Base-by-base conservation (phyloP, 2,329 filamentous ascomycete species). In the Diaporthe aspalathi region DNA sequence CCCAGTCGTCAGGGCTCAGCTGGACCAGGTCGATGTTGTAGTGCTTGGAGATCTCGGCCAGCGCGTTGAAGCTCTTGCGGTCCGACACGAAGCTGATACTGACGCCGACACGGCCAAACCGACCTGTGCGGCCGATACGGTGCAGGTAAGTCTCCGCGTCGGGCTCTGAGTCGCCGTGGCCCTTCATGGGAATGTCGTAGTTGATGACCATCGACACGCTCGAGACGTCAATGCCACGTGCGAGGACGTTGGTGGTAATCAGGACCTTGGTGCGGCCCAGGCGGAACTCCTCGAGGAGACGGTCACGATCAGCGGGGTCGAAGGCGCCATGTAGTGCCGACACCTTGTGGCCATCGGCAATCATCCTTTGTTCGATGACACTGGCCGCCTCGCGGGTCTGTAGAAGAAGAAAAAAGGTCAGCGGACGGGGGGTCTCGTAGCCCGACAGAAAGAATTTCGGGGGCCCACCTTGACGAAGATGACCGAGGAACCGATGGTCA, bases 171-270 rank as follows among this genome's bases (percentile, higher is more conserved):
- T 98, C 95, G 22, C 92, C 90, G 40, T 88, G 77, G 50, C 92
- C 91, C 78, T 92, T 92, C 85, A 92, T 93, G 29, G 92, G 92
- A 71, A 94, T 92, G 76, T 94, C 92, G 83, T 99, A 99, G 86
- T 99, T 99, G 86, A 99, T 94, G 68, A 99, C 96, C 92, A 99
- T 96, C 12, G 94, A 97, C 17, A 99, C 96, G 35, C 84, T 97
- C 82, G 80, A 98, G 85, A 91, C 89, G 79, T 99, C 96, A 77
- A 99, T 98, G 80, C 96, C 96, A 79, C 96, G 94, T 11, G 96
- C 93, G 71, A 99, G 89, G 47, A 99, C 95, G 79, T 99, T 99
- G 76, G 96, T 99, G 1, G 96, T 97, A 79, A 99, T 98, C 73
- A 99, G 91, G 11, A 99, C 96, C 85, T 99, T 99, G 78, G 94